phyloP scores from a whole-genome alignment of 2,329 filamentous ascomycete genomes.

The Sarocladium strictum region DNA sequence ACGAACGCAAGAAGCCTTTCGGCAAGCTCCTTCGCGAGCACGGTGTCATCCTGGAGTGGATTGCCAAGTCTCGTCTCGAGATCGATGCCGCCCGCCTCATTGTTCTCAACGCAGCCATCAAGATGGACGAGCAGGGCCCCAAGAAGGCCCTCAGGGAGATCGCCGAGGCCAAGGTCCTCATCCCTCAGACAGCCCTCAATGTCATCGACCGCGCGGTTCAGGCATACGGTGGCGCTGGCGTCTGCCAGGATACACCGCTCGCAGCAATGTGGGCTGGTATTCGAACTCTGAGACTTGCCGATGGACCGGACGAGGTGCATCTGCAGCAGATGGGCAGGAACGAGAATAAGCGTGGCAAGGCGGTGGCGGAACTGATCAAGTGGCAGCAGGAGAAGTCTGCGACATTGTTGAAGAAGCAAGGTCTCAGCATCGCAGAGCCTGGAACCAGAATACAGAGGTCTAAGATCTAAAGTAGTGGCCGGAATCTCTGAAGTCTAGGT shows the following conservation, averaged over 20 bases:
- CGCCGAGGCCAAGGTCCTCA: constrained; percentile 88
- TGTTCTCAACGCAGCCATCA: constrained; percentile 90
- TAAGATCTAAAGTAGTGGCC: constrained; percentile 33
- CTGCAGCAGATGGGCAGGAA: constrained; percentile 73
- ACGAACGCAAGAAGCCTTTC: constrained; percentile 84
- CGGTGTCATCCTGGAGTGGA: constrained; percentile 91
- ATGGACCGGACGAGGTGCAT: constrained; percentile 96
- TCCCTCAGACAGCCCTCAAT: constrained; percentile 72
- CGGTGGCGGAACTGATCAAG: constrained; percentile 55
- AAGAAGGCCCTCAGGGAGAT: constrained; percentile 92
- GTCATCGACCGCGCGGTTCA: constrained; percentile 95
- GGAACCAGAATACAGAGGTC: constrained; percentile 44
- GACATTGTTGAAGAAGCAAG: constrained; percentile 58
- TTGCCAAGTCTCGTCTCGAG: constrained; percentile 85
- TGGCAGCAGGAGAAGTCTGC: constrained; percentile 60
- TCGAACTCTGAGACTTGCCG: constrained; percentile 77
- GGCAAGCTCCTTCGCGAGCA: constrained; percentile 82
- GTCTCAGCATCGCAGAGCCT: constrained; percentile 38
- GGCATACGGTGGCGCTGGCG: constrained; percentile 83
- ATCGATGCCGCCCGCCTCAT: constrained; percentile 87
- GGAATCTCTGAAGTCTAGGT: neutral
- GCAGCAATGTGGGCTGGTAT: constrained; percentile 77
- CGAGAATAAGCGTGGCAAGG: constrained; percentile 65
- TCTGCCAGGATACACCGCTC: constrained; percentile 90
- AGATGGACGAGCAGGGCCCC: constrained; percentile 84